phyloP scores from a whole-genome alignment of 371 early-diverging fungal species.

The Umbelopsis sp. region DNA sequence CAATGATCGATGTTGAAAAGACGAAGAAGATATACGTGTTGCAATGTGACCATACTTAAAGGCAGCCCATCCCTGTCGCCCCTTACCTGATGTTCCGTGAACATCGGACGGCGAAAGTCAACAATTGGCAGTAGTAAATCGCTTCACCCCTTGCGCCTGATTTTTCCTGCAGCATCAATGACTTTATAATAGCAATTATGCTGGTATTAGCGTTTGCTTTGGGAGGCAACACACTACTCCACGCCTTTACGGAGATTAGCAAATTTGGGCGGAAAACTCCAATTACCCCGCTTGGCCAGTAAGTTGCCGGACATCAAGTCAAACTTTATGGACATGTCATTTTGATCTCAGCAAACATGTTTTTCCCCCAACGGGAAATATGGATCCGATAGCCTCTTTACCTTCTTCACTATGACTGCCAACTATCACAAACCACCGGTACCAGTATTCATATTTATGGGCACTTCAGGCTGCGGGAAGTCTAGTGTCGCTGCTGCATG shows the following conservation, averaged over 20 bases:
- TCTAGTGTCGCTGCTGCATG: conserved; percentile 54
- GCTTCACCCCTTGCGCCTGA: too few relatives aligned
- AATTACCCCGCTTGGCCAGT: not conserved
- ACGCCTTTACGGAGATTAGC: not conserved
- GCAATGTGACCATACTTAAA: too few relatives aligned
- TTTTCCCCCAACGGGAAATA: not conserved
- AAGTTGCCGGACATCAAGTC: not conserved
- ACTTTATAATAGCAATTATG: too few relatives aligned
- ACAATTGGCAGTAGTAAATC: too few relatives aligned
- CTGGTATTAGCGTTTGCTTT: too few relatives aligned
- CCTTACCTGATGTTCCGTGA: too few relatives aligned
- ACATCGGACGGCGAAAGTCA: too few relatives aligned
- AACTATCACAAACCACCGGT: conserved; percentile 19
- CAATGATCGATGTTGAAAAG: too few relatives aligned
- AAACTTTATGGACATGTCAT: not conserved
- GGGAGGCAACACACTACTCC: too few relatives aligned
- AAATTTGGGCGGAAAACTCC: not conserved
- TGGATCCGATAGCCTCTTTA: not conserved
- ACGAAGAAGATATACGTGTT: too few relatives aligned
- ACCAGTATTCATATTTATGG: conserved; percentile 60
- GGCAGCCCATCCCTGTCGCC: too few relatives aligned
- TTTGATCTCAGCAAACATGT: not conserved
- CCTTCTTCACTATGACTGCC: not conserved
- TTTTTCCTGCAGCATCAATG: too few relatives aligned
- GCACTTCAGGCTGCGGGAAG: conserved; percentile 70